Evolutionary conservation across 1,139 yeast species (phyloP).

Genomic region (Meyerozyma guilliermondii): DNA sequence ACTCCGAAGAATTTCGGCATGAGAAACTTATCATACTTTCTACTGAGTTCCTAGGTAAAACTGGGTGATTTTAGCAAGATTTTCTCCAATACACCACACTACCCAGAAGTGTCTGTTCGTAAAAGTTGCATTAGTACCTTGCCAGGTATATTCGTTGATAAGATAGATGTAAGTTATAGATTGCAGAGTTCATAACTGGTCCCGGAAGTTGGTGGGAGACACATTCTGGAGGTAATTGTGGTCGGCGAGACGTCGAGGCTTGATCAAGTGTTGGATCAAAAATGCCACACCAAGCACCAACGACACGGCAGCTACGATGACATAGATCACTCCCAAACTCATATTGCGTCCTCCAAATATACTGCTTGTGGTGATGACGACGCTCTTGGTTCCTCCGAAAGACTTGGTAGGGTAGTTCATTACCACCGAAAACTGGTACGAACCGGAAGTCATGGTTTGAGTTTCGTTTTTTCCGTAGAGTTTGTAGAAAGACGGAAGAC

Average conservation of each 20-base stretch:
- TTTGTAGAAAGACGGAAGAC: slow-evolving; percentile 65
- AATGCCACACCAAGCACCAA: slow-evolving; percentile 44
- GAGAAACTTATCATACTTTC: too few relatives aligned
- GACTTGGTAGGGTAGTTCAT: slow-evolving; percentile 66
- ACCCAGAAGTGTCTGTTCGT: too few relatives aligned
- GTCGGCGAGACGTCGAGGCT: slow-evolving; percentile 43
- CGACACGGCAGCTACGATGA: slow-evolving; percentile 56
- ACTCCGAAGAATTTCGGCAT: too few relatives aligned
- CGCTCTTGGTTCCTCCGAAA: slow-evolving; percentile 66
- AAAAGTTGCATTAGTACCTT: too few relatives aligned
- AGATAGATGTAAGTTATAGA: too few relatives aligned
- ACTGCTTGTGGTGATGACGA: slow-evolving; percentile 63
- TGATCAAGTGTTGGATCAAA: slow-evolving; percentile 42
- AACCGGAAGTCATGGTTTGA: slow-evolving; percentile 48
- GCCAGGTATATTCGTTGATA: too few relatives aligned
- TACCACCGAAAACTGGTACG: slow-evolving; percentile 53
- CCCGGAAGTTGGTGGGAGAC: slow-evolving; percentile 14
- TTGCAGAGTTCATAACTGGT: slow-evolving; percentile 16
- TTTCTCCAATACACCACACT: too few relatives aligned
- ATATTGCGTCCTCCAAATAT: slow-evolving; percentile 68
- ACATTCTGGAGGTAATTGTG: slow-evolving; percentile 35
- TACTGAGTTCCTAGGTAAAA: too few relatives aligned
- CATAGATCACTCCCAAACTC: slow-evolving; percentile 61
- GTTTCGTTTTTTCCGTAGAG: slow-evolving; percentile 55
- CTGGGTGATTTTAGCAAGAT: too few relatives aligned